Evolutionary conservation across 306 rosid genomes (phyloP), one percentile per base, ranked within the genome.

Genomic region (Gastrolobium bilobum): DNA sequence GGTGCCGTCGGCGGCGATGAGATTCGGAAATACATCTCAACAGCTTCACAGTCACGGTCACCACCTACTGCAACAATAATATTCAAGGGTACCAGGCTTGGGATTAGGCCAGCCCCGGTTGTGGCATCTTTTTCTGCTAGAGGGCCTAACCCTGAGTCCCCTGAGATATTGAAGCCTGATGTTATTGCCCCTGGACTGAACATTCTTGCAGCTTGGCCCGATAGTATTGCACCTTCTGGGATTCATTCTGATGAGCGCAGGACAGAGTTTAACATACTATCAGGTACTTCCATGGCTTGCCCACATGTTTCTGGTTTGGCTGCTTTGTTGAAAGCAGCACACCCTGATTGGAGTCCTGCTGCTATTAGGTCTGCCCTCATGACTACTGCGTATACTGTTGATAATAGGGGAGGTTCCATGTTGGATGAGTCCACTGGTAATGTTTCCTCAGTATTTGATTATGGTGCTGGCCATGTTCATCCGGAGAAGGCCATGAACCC

Each of bases 181-280:
- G 82, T 93, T 47, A 88, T 93, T 15, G 98, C 98, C 2, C 98
- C 98, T 0, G 94, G 98, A 2, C 31, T 93, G 82, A 93, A 93
- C 85, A 93, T 93, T n/a, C 89, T 93, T 2, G 98, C 97, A 10
- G 98, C 97, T 37, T 93, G 98, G 98, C 97, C 97, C 1, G 89
- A 83, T 10, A 74, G 15, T 6, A 77, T 93, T 5, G 87, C 94
- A 0, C 98, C 97, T 0, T 89, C 97, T 5, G 93, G 91, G 1
- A 65, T 93, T 44, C 52, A 88, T 47, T 88, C 92, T 0, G 98
- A 93, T 69, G 67, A 73, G 39, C 84, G 98, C 0, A 77, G 67
- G 53, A 93, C 89, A 0, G 94, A 91, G 76, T 93, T 93, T 58
- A 93, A 93, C 76, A 93, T 93, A 26, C 94, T 93, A 0, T 91